These are phyloP conservation scores for Syzygium jambos DNA, from an alignment of 345 rosid genomes.

Conservation along the genomic window DNA sequence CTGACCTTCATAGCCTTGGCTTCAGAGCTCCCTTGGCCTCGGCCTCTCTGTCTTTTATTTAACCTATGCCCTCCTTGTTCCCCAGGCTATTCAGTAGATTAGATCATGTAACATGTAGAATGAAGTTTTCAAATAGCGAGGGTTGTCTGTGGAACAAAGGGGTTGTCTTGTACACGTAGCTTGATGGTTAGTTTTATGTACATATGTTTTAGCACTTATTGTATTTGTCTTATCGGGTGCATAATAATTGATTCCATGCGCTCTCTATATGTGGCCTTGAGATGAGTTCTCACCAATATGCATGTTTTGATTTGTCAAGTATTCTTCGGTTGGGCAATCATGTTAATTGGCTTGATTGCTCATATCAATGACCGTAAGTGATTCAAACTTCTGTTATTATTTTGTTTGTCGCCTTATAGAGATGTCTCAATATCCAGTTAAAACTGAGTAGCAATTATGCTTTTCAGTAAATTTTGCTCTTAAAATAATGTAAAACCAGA, in stretches of 20 bases:
- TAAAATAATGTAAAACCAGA: not conserved
- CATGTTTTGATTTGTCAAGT: not conserved
- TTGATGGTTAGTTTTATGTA: not conserved
- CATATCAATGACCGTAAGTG: not conserved
- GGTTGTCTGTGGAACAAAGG: not conserved
- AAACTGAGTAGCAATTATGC: not conserved
- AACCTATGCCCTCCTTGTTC: not conserved
- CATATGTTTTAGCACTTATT: not conserved
- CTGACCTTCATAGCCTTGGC: not conserved
- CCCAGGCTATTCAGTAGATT: not conserved
- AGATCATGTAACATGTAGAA: not conserved
- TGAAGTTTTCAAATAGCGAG: not conserved
- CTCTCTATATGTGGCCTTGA: not conserved
- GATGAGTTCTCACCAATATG: not conserved
- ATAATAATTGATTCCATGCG: not conserved
- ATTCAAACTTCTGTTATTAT: not conserved
- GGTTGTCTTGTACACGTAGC: not conserved
- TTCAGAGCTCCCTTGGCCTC: not conserved
- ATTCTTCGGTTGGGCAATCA: not conserved
- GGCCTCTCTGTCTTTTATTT: not conserved
- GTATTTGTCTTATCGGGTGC: not conserved
- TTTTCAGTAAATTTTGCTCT: not conserved
- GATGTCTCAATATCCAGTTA: not conserved
- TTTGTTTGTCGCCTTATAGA: not conserved
- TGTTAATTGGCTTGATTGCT: not conserved